phyloP scores from a whole-genome alignment of 306 rosid species.

The Quercus gilva region DNA sequence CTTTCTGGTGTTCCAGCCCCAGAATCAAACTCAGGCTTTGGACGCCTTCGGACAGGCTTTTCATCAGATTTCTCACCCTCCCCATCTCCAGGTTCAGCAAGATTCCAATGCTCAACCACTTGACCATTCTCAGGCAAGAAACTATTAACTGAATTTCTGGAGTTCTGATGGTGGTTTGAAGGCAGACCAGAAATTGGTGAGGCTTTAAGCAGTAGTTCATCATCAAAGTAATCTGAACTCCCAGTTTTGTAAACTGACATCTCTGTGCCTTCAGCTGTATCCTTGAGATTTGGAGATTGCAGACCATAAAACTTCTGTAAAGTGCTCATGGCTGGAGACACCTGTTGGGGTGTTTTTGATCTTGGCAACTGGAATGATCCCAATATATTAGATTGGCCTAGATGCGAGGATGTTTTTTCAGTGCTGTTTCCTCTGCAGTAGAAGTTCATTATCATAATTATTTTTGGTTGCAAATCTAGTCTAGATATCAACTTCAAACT shows the following conservation, averaged over 20 bases:
- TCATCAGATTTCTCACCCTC: slow-evolving; percentile 63
- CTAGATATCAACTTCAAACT: background rate
- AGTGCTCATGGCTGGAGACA: slow-evolving; percentile 62
- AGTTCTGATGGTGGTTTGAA: slow-evolving; percentile 30
- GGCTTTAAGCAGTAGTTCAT: slow-evolving; percentile 44
- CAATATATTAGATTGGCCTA: slow-evolving; percentile 43
- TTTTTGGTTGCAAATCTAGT: slow-evolving; percentile 8
- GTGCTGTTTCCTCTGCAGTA: slow-evolving; percentile 42
- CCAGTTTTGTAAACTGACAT: slow-evolving; percentile 51
- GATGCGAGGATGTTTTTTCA: slow-evolving; percentile 25
- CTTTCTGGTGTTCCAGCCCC: slow-evolving; percentile 54
- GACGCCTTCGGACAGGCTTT: slow-evolving; percentile 78
- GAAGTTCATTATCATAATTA: slow-evolving; percentile 19
- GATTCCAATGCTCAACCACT: slow-evolving; percentile 28
- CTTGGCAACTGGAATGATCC: slow-evolving; percentile 45
- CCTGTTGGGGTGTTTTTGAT: slow-evolving; percentile 43
- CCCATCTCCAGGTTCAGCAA: slow-evolving; percentile 46
- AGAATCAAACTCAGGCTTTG: slow-evolving; percentile 56
- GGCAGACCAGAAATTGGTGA: slow-evolving; percentile 35
- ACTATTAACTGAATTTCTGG: slow-evolving; percentile 41
- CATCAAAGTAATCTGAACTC: slow-evolving; percentile 38
- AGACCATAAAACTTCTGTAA: slow-evolving; percentile 71
- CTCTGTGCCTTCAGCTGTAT: slow-evolving; percentile 48
- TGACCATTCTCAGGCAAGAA: slow-evolving; percentile 46
- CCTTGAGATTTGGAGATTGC: slow-evolving; percentile 30